Evolutionary conservation across 2,329 filamentous ascomycete genomes (phyloP).

Genomic region (Didymella keratinophila): DNA sequence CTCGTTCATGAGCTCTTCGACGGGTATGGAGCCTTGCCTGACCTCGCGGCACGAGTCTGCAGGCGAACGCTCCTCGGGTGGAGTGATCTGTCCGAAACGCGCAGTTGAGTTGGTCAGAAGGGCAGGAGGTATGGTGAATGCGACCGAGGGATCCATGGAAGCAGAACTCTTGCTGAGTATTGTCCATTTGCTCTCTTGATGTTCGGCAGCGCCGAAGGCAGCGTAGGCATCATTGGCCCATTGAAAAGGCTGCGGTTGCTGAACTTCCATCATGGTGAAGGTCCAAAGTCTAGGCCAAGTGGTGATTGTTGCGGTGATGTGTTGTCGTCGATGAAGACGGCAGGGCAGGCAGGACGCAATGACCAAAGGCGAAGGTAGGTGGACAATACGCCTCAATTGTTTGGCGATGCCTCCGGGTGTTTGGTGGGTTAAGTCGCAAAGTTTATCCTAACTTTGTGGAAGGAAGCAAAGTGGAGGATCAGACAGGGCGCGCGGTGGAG

Average conservation of each 20-base stretch:
- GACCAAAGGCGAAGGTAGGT: too few relatives aligned
- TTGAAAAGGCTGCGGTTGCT: constrained; percentile 31
- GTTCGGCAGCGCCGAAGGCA: constrained; percentile 33
- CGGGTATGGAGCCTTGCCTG: constrained; percentile 38
- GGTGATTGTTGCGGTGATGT: too few relatives aligned
- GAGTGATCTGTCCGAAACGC: constrained; percentile 48
- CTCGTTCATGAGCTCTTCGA: constrained; percentile 43
- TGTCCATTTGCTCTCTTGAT: too few relatives aligned
- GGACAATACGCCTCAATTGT: too few relatives aligned
- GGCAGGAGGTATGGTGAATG: constrained; percentile 41
- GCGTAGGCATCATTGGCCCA: constrained; percentile 42
- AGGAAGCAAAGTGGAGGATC: background rate
- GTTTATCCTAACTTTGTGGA: background rate
- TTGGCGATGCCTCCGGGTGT: too few relatives aligned
- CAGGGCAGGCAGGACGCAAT: too few relatives aligned
- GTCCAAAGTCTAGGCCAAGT: background rate
- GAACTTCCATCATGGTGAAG: constrained; percentile 31
- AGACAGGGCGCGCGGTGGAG: background rate
- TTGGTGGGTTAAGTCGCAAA: too few relatives aligned
- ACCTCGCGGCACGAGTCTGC: constrained; percentile 21
- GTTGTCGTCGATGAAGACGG: too few relatives aligned
- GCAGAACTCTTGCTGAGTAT: too few relatives aligned
- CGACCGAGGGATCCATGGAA: too few relatives aligned
- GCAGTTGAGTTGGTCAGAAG: constrained; percentile 41
- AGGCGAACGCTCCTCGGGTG: constrained; percentile 47